These are phyloP conservation scores for Monoraphidium neglectum DNA, from an alignment of 139 green algal genomes.

Conservation along the genomic window DNA sequence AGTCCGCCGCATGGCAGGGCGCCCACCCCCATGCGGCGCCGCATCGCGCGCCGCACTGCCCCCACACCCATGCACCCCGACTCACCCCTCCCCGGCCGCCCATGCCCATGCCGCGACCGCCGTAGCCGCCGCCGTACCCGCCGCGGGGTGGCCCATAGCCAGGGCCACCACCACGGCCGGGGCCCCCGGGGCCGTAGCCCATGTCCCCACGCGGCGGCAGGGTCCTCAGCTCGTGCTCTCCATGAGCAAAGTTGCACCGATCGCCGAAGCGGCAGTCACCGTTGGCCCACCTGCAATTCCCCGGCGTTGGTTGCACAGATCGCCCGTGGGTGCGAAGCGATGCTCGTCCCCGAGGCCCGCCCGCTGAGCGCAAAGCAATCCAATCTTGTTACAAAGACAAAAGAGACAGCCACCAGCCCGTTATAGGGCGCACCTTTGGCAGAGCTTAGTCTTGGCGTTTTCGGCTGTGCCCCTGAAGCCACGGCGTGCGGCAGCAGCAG, in stretches of 20 bases:
- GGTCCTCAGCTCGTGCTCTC: conserved; percentile 84
- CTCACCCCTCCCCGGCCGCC: conserved; percentile 31
- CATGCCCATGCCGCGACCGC: conserved; percentile 23
- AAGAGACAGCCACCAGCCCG: not conserved
- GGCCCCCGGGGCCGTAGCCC: too few species aligned
- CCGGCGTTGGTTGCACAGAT: not conserved
- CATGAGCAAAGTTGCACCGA: conserved; percentile 95
- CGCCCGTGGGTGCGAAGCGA: too few species aligned
- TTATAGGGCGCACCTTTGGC: conserved; percentile 51
- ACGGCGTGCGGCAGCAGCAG: conserved; percentile 17
- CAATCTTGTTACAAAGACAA: too few species aligned
- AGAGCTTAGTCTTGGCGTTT: conserved; percentile 89
- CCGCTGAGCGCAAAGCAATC: too few species aligned
- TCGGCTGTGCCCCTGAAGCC: conserved; percentile 83
- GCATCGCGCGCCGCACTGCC: too few species aligned
- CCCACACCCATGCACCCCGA: too few species aligned
- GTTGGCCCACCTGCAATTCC: conserved; percentile 68
- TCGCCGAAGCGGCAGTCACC: conserved; percentile 91
- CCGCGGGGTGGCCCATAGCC: not conserved
- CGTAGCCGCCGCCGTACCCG: conserved; percentile 24
- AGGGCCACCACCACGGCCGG: conserved; percentile 8
- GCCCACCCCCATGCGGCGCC: too few species aligned
- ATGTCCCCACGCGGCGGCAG: conserved; percentile 48
- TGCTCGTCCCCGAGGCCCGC: too few species aligned
- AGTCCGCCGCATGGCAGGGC: too few species aligned